Percentiles rank a stretch among this genome's conserved stretches.
Conservation (phyloP, 805 yeast species). For the Myxozyma neglecta region DNA sequence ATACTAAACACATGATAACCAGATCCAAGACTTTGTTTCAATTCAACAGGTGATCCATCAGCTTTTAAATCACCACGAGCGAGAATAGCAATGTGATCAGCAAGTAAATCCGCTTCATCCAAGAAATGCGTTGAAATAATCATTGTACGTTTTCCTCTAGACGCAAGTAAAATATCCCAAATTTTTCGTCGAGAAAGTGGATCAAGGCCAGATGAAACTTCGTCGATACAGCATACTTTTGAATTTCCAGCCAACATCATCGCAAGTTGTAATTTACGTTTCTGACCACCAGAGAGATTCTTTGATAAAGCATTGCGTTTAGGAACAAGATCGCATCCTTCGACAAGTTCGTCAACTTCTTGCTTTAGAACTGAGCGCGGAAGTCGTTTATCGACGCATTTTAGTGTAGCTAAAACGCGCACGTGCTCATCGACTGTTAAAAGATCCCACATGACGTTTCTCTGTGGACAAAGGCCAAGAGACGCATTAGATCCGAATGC, state of each 20-base stretch:
- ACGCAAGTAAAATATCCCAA: constrained; percentile 41
- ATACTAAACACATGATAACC: constrained; percentile 34
- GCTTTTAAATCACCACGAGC: constrained; percentile 38
- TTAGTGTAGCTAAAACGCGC: constrained; percentile 37
- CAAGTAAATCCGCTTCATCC: constrained; percentile 42
- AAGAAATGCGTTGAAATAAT: constrained; percentile 42
- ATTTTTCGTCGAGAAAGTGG: constrained; percentile 42
- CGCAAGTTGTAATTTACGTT: constrained; percentile 42
- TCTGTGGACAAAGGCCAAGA: constrained; percentile 43
- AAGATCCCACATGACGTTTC: constrained; percentile 41
- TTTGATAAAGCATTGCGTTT: constrained; percentile 33
- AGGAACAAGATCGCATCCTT: constrained; percentile 37
- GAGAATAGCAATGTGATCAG: constrained; percentile 40
- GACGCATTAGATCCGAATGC: constrained; percentile 33
- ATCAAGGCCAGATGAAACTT: constrained; percentile 44
- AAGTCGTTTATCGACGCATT: constrained; percentile 16
- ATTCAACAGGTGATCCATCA: constrained; percentile 38
- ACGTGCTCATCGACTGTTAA: constrained; percentile 41
- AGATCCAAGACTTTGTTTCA: constrained; percentile 39
- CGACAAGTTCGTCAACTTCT: constrained; percentile 31
- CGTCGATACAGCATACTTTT: constrained; percentile 41
- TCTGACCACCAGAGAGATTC: constrained; percentile 42
- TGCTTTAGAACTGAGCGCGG: not conserved
- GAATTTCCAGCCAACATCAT: constrained; percentile 43
- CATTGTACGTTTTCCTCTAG: constrained; percentile 37